Evolutionary conservation across 116 monocot species (phyloP), one percentile per base, ranked within the genome.

Genomic region (Zostera marina): DNA sequence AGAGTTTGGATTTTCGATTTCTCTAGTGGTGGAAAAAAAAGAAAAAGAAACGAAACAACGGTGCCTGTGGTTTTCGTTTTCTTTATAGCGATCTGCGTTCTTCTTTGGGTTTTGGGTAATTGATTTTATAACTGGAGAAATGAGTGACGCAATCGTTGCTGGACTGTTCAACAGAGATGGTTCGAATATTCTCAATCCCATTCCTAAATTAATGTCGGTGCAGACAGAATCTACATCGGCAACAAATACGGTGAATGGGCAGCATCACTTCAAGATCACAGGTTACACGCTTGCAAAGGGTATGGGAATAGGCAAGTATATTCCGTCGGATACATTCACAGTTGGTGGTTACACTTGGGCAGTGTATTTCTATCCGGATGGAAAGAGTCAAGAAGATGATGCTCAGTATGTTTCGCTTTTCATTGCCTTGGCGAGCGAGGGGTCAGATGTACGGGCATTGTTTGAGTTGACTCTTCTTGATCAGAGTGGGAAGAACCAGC

Each of bases 221-320:
- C 70, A 76, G 58, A 63, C 76, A 38, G 52, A 56, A 3, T 74
- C 74, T 7, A 75, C 71, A 26, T 74, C 75, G 7, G 7, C 68
- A 26, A 72, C 72, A n/a, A 66, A 72, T 9, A 64, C 76, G 53
- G 56, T 69, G 55, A 72, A 74, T 38, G 75, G 80, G 14, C 76
- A 75, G 1, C 75, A 75, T 52, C 65, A 72, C 38, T 75, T 80
- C 65, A 80, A 69, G 60, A 76, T 80, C 47, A 72, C 53, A 54
- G 79, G 71, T 10, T 80, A 80, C 56, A 65, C 68, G 7, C 66
- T 68, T 11, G 52, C 68, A 6, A 80, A 75, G 51, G 75, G 76
- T 14, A 22, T 72, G 23, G 75, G 68, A 8, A 51, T 68, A 19
- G 80, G 76, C 10, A 80, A 75, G 60, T 72, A 68, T 68, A 40